A percentile compares a stretch with the other conserved stretches of the same genome.
Conservation (phyloP, 2,329 filamentous ascomycete genomes). For the Trichoderma lentiforme region DNA sequence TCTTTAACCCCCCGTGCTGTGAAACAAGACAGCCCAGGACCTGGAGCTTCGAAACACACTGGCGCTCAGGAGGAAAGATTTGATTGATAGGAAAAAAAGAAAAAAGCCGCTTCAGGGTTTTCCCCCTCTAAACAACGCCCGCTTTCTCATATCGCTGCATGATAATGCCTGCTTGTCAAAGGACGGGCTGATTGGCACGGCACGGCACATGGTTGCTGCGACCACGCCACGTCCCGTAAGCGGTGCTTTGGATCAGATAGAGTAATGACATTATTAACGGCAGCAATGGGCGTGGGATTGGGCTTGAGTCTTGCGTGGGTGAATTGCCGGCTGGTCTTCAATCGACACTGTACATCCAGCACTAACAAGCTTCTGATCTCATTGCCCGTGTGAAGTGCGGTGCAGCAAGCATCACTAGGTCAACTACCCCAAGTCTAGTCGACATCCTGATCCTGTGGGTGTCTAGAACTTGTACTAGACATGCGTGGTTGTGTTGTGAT, state of each 20-base stretch:
- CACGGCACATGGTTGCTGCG: constrained; percentile 12
- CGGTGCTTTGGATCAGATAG: neutral
- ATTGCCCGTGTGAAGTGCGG: neutral
- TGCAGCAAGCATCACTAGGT: neutral
- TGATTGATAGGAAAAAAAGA: neutral
- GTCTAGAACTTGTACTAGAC: neutral
- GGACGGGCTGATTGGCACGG: neutral
- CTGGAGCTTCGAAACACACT: neutral
- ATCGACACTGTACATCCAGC: constrained; percentile 1
- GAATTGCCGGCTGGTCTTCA: neutral
- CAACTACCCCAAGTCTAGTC: constrained; percentile 7
- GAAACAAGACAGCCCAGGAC: neutral
- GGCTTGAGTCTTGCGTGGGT: neutral
- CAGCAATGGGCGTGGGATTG: neutral
- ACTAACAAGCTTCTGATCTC: neutral
- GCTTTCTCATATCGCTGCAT: neutral
- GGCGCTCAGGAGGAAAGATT: neutral
- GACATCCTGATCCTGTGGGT: neutral
- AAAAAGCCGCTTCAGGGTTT: neutral
- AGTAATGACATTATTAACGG: constrained; percentile 4
- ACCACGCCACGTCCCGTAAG: constrained; percentile 13
- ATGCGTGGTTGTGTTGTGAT: constrained; percentile 7
- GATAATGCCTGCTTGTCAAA: neutral
- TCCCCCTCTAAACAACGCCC: neutral
- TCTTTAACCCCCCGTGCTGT: neutral